These are phyloP conservation scores for Rhizopogon vulgaris DNA, from an alignment of 768 basidiomycete species.

Conservation along the genomic window DNA sequence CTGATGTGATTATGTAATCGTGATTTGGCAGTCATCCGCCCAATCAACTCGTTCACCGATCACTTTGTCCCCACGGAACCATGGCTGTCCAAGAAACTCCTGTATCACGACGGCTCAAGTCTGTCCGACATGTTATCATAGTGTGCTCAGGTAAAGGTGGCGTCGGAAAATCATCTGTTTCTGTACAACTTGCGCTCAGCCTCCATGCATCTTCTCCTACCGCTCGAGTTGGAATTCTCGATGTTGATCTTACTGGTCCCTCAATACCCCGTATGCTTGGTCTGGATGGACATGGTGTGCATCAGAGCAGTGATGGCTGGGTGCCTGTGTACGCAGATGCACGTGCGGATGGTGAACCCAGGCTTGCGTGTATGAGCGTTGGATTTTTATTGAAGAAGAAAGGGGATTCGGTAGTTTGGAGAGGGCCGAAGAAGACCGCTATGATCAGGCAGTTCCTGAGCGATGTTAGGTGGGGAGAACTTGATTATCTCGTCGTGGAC, in stretches of 20 bases:
- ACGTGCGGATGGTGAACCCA: constrained; percentile 42
- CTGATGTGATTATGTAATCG: background rate
- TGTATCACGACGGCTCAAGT: constrained; percentile 62
- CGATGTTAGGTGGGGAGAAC: constrained; percentile 91
- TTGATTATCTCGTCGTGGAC: constrained; percentile 90
- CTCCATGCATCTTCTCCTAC: constrained; percentile 65
- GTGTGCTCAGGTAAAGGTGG: constrained; percentile 97
- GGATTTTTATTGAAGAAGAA: constrained; percentile 89
- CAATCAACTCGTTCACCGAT: background rate
- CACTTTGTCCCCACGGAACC: background rate
- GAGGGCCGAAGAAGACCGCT: constrained; percentile 97
- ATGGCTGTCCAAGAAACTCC: constrained; percentile 43
- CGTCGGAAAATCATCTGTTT: constrained; percentile 97
- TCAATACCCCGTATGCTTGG: constrained; percentile 96
- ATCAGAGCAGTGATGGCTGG: constrained; percentile 95
- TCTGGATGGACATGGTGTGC: constrained; percentile 78
- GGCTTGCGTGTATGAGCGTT: constrained; percentile 93
- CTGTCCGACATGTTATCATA: constrained; percentile 82
- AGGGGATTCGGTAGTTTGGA: constrained; percentile 94
- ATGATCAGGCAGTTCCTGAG: constrained; percentile 96
- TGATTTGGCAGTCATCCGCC: too few relatives aligned
- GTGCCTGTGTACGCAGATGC: constrained; percentile 93
- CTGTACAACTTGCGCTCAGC: constrained; percentile 85
- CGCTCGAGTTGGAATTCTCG: constrained; percentile 80
- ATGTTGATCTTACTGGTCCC: constrained; percentile 91